phyloP scores from a whole-genome alignment of 768 basidiomycete species.

The Suillus discolor region DNA sequence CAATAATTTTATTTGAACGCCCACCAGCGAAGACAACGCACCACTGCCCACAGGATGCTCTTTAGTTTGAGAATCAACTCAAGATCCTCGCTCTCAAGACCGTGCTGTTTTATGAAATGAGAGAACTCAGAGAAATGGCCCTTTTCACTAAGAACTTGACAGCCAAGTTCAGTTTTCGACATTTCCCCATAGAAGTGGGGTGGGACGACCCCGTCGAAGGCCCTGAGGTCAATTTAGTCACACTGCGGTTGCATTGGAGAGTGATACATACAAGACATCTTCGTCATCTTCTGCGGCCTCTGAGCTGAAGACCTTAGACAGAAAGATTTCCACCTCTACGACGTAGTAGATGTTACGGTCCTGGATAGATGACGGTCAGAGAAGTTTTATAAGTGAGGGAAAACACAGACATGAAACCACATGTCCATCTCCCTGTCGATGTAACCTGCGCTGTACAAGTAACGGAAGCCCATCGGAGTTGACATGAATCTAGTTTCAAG shows the following conservation, averaged over 20 bases:
- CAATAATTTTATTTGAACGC: not conserved
- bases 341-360: slow-evolving; percentile 94
- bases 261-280: slow-evolving; percentile 51
- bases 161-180: slow-evolving; percentile 94
- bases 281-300: slow-evolving; percentile 63
- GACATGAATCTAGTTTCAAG: slow-evolving; percentile 78
- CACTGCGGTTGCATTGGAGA: not conserved
- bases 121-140: slow-evolving; percentile 92
- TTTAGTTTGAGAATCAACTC: slow-evolving; percentile 89
- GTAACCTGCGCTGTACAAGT: slow-evolving; percentile 88
- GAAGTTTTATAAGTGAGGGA: not conserved
- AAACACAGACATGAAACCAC: slow-evolving; percentile 84
- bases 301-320: slow-evolving; percentile 74
- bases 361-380: slow-evolving; percentile 43
- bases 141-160: slow-evolving; percentile 86
- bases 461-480: slow-evolving; percentile 89
- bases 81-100: slow-evolving; percentile 78
- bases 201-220: slow-evolving; percentile 86
- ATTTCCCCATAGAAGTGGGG: slow-evolving; percentile 98
- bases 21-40: slow-evolving; percentile 41
- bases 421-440: slow-evolving; percentile 94
- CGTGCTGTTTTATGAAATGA: slow-evolving; percentile 86
- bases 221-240: slow-evolving; percentile 37
- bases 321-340: slow-evolving; percentile 90
- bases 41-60: slow-evolving; percentile 96